A percentile compares a stretch with the other conserved stretches of the same genome.
Conservation (phyloP, 495 filamentous ascomycete species). For the Bacidia rubella region DNA sequence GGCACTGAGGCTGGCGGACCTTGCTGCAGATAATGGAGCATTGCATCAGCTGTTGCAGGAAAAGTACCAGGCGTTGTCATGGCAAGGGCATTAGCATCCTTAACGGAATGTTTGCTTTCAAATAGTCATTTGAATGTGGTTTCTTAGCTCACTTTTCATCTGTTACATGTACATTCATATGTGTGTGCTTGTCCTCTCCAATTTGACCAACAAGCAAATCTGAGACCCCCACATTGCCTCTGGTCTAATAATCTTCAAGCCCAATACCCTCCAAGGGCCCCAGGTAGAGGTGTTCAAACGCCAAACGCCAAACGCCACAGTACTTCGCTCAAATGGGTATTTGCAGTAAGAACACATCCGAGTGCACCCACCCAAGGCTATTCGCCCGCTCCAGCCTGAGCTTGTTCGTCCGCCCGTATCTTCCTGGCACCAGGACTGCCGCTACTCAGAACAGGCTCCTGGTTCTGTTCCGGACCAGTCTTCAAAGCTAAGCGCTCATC, state of each 20-base stretch:
- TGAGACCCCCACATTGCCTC: too few relatives aligned
- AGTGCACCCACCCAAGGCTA: not conserved
- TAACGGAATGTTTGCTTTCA: too few relatives aligned
- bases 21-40: conserved; percentile 34
- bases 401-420: not conserved
- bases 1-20: conserved; percentile 48
- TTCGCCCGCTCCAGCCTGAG: not conserved
- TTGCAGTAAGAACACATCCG: not conserved
- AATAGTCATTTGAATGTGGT: too few relatives aligned
- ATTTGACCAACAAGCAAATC: too few relatives aligned
- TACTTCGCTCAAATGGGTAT: not conserved
- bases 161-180: not conserved
- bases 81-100: conserved; percentile 20
- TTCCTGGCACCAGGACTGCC: not conserved
- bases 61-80: conserved; percentile 38
- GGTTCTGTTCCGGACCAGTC: not conserved
- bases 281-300: too few relatives aligned
- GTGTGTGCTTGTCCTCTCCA: too few relatives aligned
- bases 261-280: too few relatives aligned
- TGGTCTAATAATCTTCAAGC: too few relatives aligned
- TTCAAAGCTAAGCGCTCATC: conserved; percentile 46
- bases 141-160: too few relatives aligned
- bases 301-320: not conserved
- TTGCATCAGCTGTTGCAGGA: conserved; percentile 40
- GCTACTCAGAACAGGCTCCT: not conserved